phyloP scores from a whole-genome alignment of 1,284 basidiomycete genomes.

The Naganishia sp. region DNA sequence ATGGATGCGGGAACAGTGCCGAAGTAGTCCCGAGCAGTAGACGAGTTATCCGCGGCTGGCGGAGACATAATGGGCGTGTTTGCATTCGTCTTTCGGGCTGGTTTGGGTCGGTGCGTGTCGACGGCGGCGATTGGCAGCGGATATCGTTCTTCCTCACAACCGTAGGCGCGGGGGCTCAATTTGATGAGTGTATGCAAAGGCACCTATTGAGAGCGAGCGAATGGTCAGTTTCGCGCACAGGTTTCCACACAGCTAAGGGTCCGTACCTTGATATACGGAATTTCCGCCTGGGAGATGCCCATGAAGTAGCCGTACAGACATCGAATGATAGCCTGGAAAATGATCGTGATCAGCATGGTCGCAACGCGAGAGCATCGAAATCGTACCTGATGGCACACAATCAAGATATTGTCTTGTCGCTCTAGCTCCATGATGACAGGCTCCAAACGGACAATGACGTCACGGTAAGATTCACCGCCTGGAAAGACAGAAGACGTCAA shows the following conservation, averaged over 20 bases:
- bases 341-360: constrained; percentile 7
- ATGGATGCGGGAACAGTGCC: constrained; percentile 6
- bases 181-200: constrained; percentile 97
- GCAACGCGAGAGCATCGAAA: neutral
- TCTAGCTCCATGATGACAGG: constrained; percentile 99
- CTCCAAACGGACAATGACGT: constrained; percentile 93
- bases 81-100: constrained; percentile 45
- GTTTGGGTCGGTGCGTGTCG: constrained; percentile 91
- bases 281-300: constrained; percentile 83
- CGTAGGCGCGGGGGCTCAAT: constrained; percentile 95
- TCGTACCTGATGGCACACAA: constrained; percentile 90
- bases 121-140: constrained; percentile 85
- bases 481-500: constrained; percentile 35
- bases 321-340: constrained; percentile 74
- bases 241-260: too few species aligned
- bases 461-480: constrained; percentile 90
- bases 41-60: neutral
- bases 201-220: constrained; percentile 54
- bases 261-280: constrained; percentile 86
- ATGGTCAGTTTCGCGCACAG: neutral
- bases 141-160: constrained; percentile 93
- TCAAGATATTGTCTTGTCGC: constrained; percentile 92
- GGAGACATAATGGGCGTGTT: constrained; percentile 7
- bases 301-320: constrained; percentile 97
- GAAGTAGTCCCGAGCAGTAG: constrained; percentile 31